Conservation (phyloP, 768 basidiomycete genomes). For the Tylopilus rubrobrunneus region DNA sequence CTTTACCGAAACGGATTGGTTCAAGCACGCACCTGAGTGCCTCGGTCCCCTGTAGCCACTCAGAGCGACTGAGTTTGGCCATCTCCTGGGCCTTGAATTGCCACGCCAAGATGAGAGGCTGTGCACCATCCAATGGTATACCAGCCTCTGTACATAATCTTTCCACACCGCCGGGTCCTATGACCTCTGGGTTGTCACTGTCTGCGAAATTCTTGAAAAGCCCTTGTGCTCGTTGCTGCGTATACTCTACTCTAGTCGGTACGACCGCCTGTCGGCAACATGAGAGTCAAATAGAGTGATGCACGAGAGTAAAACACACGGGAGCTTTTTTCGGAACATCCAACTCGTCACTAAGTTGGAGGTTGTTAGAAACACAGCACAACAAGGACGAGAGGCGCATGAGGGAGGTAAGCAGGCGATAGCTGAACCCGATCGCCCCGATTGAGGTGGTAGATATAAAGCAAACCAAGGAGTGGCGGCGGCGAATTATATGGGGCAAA, state of each 20-base stretch:
- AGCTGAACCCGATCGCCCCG: slow-evolving; percentile 23
- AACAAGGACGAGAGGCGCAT: slow-evolving; percentile 62
- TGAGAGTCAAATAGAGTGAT: background rate
- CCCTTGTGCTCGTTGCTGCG: slow-evolving; percentile 42
- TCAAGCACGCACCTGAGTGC: slow-evolving; percentile 39
- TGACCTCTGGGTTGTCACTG: slow-evolving; percentile 41
- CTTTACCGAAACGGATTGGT: background rate
- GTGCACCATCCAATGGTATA: slow-evolving; percentile 69
- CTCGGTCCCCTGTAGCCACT: slow-evolving; percentile 62
- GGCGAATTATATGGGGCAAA: slow-evolving; percentile 18
- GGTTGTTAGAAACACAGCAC: slow-evolving; percentile 60
- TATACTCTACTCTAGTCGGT: slow-evolving; percentile 38
- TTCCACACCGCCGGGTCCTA: slow-evolving; percentile 73
- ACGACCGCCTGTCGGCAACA: slow-evolving; percentile 1
- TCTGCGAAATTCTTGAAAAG: slow-evolving; percentile 68
- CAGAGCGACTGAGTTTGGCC: slow-evolving; percentile 63
- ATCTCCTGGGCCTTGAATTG: slow-evolving; percentile 67
- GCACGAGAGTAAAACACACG: slow-evolving; percentile 18
- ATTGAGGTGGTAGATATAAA: slow-evolving; percentile 12
- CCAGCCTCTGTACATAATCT: slow-evolving; percentile 63
- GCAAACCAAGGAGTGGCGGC: slow-evolving; percentile 8
- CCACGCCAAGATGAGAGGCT: slow-evolving; percentile 75
- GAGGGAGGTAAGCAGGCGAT: slow-evolving; percentile 31
- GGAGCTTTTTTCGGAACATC: slow-evolving; percentile 30
- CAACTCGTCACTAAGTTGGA: slow-evolving; percentile 48